Evolutionary conservation across 257 asterid species (phyloP), one percentile per base, ranked within the genome.

Genomic region (Ajuga chamaepitys): DNA sequence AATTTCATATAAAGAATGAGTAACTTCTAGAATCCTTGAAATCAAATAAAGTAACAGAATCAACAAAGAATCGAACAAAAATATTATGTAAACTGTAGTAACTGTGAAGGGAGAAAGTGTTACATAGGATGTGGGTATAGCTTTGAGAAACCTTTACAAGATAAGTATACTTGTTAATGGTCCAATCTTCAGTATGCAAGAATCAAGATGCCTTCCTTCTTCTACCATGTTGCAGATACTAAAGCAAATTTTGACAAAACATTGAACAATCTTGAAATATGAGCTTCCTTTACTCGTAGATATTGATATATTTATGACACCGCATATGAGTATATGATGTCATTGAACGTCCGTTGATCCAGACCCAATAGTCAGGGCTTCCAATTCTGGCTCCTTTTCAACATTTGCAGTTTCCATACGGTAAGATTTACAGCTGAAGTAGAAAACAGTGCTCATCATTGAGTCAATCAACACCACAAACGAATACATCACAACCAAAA

Each of bases 371-470:
- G 87, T 62, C 72, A 70, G 63, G 63, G 89, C 83, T 74, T 88
- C 95, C 64, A 86, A 65, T 67, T 79, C 83, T 1, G 94, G 83
- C 37, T 83, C 87, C 34, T 54, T 78, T 67, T 80, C 97, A 32
- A 26, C 73, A 58, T 66, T 70, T 8, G 91, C 82, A 34, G 88
- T 75, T 75, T 87, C 95, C 86, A 79, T 50, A 51, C 95, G 82
- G 75, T 66, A 86, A 10, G 94, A 84, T 79, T 93, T 93, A 75
- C 99, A 93, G 59, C 96, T 86, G 86, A 89, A 93, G 87, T 93
- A 93, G 82, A 89, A 93, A 64, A 89, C 95, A 1, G 91, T 63
- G 67, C 82, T 89, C 95, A 85, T 93, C 97, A 93, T 93, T 16
- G 90, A 84, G 72, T 93, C 96, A 4, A 89, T 78, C 55, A 89